Evolutionary conservation across 192 early-diverging fungal species (phyloP).

Genomic region (Entrophospora sp.): DNA sequence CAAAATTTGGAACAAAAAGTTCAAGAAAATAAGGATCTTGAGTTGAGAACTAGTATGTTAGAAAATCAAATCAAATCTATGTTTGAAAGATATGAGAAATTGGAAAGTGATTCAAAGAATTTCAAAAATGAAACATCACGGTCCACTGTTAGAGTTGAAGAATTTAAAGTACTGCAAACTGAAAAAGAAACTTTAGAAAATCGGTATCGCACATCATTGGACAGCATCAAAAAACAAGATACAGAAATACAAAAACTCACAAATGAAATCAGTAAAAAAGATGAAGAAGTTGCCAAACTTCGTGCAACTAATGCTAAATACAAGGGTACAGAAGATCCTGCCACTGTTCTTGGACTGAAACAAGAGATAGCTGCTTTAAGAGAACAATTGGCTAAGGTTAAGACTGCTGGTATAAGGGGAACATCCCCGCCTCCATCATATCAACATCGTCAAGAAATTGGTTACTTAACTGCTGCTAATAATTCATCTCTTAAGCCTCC

Average conservation of each 20-base stretch:
- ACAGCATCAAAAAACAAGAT: conserved; percentile 53
- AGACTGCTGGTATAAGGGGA: conserved; percentile 32
- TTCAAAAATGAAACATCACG: conserved; percentile 40
- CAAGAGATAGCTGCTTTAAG: conserved; percentile 62
- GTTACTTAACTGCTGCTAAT: conserved; percentile 15
- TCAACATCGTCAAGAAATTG: conserved; percentile 20
- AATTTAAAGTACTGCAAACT: conserved; percentile 45
- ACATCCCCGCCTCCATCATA: conserved; percentile 4
- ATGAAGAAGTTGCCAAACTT: conserved; percentile 60
- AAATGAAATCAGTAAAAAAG: conserved; percentile 42
- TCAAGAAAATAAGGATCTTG: conserved; percentile 58
- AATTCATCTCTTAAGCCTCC: conserved; percentile 11
- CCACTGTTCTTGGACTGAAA: conserved; percentile 51
- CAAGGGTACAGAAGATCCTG: conserved; percentile 52
- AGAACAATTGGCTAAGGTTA: conserved; percentile 63
- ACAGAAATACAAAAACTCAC: conserved; percentile 51
- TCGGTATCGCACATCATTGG: conserved; percentile 50
- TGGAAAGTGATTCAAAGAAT: conserved; percentile 47
- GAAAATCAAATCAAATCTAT: conserved; percentile 56
- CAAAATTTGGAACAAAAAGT: conserved; percentile 58
- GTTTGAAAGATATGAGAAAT: conserved; percentile 66
- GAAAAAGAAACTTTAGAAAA: conserved; percentile 49
- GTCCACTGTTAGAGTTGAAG: conserved; percentile 51
- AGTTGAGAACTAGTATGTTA: conserved; percentile 47
- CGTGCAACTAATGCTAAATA: conserved; percentile 36